These are phyloP conservation scores for Sporisorium scitamineum DNA, from an alignment of 1,284 basidiomycete species.

Conservation along the genomic window DNA sequence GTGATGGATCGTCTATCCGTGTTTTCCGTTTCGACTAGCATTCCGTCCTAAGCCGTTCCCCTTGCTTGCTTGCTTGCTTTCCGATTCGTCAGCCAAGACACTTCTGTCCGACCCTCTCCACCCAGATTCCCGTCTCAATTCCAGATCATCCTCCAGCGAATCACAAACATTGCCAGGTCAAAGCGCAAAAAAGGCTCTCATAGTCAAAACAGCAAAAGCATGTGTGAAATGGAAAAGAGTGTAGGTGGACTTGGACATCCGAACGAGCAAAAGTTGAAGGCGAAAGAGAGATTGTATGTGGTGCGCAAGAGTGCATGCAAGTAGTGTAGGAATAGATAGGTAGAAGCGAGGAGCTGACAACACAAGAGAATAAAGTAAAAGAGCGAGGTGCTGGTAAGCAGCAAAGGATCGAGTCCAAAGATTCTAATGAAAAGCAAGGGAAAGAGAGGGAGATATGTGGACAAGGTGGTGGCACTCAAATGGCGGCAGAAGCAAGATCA, in stretches of 20 bases:
- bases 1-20: not conserved
- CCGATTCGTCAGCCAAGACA: too few relatives aligned
- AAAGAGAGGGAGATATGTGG: not conserved
- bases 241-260: not conserved
- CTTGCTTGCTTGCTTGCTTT: too few relatives aligned
- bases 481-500: constrained; percentile 36
- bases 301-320: not conserved
- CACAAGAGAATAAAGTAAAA: not conserved
- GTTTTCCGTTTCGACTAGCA: not conserved
- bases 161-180: too few relatives aligned
- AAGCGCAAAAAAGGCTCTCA: too few relatives aligned
- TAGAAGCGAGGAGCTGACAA: not conserved
- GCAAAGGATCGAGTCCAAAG: too few relatives aligned
- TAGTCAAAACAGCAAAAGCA: too few relatives aligned
- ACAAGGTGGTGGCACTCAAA: constrained; percentile 5
- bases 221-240: not conserved
- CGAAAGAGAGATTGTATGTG: not conserved
- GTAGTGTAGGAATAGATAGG: not conserved
- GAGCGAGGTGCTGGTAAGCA: constrained; percentile 1
- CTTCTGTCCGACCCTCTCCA: too few relatives aligned
- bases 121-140: too few relatives aligned
- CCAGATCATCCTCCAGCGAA: too few relatives aligned
- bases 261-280: not conserved
- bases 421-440: not conserved
- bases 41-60: too few relatives aligned